Base-by-base conservation (phyloP, 1,284 basidiomycete species). In the Sporisorium iseilematis-ciliati region DNA sequence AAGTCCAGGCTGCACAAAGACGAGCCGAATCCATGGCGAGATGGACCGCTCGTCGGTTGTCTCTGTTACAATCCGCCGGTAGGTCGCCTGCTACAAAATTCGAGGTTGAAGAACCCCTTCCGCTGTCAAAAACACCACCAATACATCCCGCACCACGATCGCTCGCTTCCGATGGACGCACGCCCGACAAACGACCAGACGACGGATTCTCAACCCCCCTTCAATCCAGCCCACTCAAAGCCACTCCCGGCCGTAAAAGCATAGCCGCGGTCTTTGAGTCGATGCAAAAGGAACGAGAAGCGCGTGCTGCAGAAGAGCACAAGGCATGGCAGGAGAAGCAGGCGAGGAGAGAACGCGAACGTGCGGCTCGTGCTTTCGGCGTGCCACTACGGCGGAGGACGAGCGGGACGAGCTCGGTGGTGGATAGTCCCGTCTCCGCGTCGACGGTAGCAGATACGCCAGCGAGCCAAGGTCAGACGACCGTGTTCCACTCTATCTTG, bases 201-300 rank as follows among this genome's bases (percentile, higher is more conserved):
- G 57, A 59, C n/a, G 46, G 55, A 6, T 51, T 35, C 7, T 21
- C 41, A 3, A 62, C 25, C 5, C 18, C 49, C 26, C 10, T 29
- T 3, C 14, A 38, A 0, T 29, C 56, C 0, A 57, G 29, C 18
- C 62, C 58, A 12, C 38, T 70, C 20, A 70, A 48, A 45, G 57
- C 58, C 18, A 70, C 68, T 2, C 62, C 62, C 3, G 59, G 71
- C 31, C 58, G 61, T 18, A 65, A 69, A 41, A 76, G 74, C 57
- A 76, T 76, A n/a, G 74, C 74, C 3, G 69, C 69, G 4, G 65
- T 76, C 0, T 76, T 76, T 45, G 74, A 76, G 35, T 65, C 65
- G 29, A 72, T 76, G 74, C 69, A 76, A 33, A 64, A 69, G 46
- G 69, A 76, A 38, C 60, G 74, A 12, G 69, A 76, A 29, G 53